Evolutionary conservation across 805 yeast genomes (phyloP).

Genomic region (Metschnikowia borealis): DNA sequence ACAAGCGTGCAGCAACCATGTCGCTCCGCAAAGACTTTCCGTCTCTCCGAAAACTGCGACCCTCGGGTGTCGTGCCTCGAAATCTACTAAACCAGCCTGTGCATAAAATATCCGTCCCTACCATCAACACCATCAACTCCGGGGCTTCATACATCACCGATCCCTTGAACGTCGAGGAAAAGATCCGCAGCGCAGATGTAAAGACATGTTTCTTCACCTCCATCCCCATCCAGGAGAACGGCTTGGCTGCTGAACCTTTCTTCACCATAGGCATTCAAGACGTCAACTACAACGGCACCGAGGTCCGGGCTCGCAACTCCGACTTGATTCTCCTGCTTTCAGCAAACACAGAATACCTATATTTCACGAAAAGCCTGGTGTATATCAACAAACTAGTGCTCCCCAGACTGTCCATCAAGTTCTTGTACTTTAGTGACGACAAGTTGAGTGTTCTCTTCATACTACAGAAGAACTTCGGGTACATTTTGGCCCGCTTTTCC

Average conservation of each 20-base stretch:
- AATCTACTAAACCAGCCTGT: slow-evolving; percentile 11
- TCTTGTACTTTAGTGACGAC: slow-evolving; percentile 10
- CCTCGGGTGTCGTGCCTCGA: slow-evolving; percentile 17
- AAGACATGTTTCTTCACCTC: slow-evolving; percentile 14
- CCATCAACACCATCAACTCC: slow-evolving; percentile 9
- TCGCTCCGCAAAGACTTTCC: slow-evolving; percentile 14
- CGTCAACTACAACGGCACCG: slow-evolving; percentile 15
- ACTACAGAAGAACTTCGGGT: slow-evolving; percentile 15
- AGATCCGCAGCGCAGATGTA: slow-evolving; percentile 10
- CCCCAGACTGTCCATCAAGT: slow-evolving; percentile 8
- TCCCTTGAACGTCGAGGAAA: slow-evolving; percentile 10
- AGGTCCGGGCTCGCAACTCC: slow-evolving; percentile 4
- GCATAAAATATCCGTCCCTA: slow-evolving; percentile 13
- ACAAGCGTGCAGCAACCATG: slow-evolving; percentile 4
- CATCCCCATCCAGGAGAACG: slow-evolving; percentile 10
- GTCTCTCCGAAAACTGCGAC: slow-evolving; percentile 15
- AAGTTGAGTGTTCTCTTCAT: slow-evolving; percentile 8
- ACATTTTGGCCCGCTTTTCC: slow-evolving; percentile 6
- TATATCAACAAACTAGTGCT: slow-evolving; percentile 16
- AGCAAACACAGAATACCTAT: slow-evolving; percentile 7
- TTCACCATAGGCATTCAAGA: slow-evolving; percentile 5
- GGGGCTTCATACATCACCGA: slow-evolving; percentile 13
- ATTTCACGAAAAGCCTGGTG: slow-evolving; percentile 8
- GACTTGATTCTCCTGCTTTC: slow-evolving; percentile 9
- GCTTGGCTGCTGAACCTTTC: slow-evolving; percentile 14